Conservation (phyloP, 768 basidiomycete genomes). For the Boletus eberwhitei region DNA sequence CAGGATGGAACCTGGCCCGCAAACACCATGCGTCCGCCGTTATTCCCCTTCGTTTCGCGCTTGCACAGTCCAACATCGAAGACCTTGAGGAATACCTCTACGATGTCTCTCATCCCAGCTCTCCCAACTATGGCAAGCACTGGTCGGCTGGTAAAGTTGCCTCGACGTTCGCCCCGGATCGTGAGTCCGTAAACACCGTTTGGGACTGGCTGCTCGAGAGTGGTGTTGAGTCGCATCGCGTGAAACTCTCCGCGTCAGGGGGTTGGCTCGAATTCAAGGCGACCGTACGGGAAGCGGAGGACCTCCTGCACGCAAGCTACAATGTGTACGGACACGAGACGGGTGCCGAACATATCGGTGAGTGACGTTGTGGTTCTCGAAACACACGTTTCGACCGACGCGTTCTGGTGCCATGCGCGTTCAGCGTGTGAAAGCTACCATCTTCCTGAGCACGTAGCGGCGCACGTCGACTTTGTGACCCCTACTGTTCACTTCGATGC, state of each 20-base stretch:
- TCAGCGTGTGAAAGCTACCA: constrained; percentile 41
- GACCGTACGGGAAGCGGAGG: constrained; percentile 42
- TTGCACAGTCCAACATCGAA: constrained; percentile 41
- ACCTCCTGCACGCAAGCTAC: constrained; percentile 41
- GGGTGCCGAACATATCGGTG: constrained; percentile 38
- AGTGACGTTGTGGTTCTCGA: not conserved
- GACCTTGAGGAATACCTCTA: constrained; percentile 40
- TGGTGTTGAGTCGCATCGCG: constrained; percentile 35
- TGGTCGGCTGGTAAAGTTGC: constrained; percentile 40
- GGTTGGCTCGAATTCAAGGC: constrained; percentile 42
- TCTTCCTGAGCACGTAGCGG: constrained; percentile 35
- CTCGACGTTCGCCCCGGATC: constrained; percentile 41
- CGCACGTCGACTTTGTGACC: constrained; percentile 42
- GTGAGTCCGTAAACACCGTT: constrained; percentile 37
- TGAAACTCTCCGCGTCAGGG: constrained; percentile 31
- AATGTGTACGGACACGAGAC: constrained; percentile 39
- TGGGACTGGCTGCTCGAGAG: constrained; percentile 37
- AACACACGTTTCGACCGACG: not conserved
- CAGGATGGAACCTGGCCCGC: constrained; percentile 35
- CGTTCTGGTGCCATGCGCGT: not conserved
- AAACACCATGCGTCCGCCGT: constrained; percentile 30
- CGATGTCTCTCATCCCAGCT: constrained; percentile 43
- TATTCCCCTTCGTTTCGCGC: constrained; percentile 45
- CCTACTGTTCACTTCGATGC: constrained; percentile 43
- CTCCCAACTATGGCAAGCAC: constrained; percentile 44